These are phyloP conservation scores for Theobroma cacao DNA, from an alignment of 345 rosid genomes.

Conservation along the genomic window DNA sequence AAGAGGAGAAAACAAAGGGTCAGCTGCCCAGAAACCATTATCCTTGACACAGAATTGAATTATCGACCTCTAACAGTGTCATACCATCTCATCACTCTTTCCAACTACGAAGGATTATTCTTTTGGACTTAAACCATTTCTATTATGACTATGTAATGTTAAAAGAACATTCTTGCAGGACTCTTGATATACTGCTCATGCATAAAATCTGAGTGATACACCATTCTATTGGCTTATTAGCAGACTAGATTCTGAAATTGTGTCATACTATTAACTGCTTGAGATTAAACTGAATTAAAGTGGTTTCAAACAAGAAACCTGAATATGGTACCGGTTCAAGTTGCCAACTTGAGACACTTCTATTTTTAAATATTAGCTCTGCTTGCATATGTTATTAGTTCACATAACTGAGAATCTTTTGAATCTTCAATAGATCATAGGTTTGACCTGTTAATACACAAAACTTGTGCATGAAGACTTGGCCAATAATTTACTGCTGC, in stretches of 20 bases:
- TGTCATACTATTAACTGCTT: neutral
- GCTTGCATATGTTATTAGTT: neutral
- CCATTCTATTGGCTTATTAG: conserved; percentile 3
- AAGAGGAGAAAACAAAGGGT: neutral
- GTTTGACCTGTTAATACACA: neutral
- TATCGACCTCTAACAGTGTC: neutral
- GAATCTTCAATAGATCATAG: neutral
- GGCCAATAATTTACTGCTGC: neutral
- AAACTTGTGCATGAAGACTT: neutral
- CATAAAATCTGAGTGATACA: neutral
- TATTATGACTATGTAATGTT: neutral
- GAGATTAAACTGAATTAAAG: neutral
- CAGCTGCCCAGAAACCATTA: neutral
- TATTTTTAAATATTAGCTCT: neutral
- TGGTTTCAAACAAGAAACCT: neutral
- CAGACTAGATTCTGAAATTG: neutral
- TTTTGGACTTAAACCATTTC: neutral
- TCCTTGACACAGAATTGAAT: neutral
- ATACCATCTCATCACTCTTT: neutral
- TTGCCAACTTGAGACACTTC: neutral
- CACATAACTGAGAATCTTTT: neutral
- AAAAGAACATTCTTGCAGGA: neutral
- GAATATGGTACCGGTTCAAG: neutral
- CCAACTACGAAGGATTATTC: neutral
- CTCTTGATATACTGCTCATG: neutral